Conservation (phyloP, 1,284 basidiomycete species). For the Bjerkandera adusta region DNA sequence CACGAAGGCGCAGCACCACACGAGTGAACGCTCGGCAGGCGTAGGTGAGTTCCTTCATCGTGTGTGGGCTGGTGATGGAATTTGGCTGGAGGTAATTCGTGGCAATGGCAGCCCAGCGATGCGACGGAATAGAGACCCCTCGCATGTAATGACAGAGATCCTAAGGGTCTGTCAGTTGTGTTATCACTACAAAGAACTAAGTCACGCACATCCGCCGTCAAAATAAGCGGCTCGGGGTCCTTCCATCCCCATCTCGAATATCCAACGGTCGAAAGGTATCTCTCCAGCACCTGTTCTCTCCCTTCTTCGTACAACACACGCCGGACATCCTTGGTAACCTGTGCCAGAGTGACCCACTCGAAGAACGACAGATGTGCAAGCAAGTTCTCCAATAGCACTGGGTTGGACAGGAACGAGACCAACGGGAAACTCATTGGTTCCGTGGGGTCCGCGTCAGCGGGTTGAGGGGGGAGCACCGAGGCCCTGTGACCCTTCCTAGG, state of each 20-base stretch:
- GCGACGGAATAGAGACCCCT: conserved; percentile 69
- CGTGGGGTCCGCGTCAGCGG: conserved; percentile 11
- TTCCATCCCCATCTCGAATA: conserved; percentile 64
- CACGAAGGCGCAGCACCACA: conserved; percentile 68
- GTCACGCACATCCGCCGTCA: conserved; percentile 58
- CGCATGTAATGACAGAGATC: conserved; percentile 77
- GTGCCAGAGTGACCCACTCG: conserved; percentile 63
- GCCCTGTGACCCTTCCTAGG: too few relatives aligned
- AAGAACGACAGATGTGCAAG: conserved; percentile 58
- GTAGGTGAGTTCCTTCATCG: conserved; percentile 44
- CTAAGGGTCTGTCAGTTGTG: conserved; percentile 31
- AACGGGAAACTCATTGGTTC: conserved; percentile 51
- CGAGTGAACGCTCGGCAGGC: conserved; percentile 63
- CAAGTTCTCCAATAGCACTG: conserved; percentile 48
- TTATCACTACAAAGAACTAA: conserved; percentile 1
- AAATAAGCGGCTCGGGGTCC: conserved; percentile 53
- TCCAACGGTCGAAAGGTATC: conserved; percentile 66
- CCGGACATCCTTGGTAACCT: conserved; percentile 51
- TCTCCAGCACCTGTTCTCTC: conserved; percentile 60
- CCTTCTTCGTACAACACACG: conserved; percentile 44
- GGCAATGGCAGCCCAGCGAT: conserved; percentile 64
- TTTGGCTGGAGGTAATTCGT: conserved; percentile 47
- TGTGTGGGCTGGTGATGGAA: conserved; percentile 33
- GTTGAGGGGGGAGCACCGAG: too few relatives aligned
- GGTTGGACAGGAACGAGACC: conserved; percentile 46